Evolutionary conservation across 805 yeast genomes (phyloP).

Genomic region (Kluyveromyces aestuarii): DNA sequence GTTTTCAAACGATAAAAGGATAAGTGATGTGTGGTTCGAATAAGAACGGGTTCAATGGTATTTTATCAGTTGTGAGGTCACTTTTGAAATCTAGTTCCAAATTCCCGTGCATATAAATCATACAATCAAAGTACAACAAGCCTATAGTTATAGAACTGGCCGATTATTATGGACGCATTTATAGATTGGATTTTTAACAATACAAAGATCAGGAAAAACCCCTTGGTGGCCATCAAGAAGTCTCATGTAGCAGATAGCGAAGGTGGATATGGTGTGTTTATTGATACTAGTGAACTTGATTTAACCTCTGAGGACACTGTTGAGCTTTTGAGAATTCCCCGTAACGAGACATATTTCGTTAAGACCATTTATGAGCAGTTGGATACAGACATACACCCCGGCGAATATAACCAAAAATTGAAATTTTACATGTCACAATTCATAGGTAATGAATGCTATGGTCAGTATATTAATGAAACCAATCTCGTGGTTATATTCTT

Average conservation of each 20-base stretch:
- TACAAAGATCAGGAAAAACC: background rate
- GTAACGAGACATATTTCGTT: conserved; percentile 25
- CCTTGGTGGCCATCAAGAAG: conserved; percentile 8
- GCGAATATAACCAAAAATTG: background rate
- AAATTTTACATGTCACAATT: conserved; percentile 3
- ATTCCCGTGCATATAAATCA: too few species aligned
- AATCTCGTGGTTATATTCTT: conserved; percentile 16
- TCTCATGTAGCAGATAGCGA: conserved; percentile 20
- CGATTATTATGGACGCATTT: background rate
- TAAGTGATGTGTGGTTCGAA: too few species aligned
- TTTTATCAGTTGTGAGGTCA: too few species aligned
- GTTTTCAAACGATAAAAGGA: too few species aligned
- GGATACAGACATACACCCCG: background rate
- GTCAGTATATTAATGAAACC: conserved; percentile 10
- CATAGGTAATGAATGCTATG: background rate
- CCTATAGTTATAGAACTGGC: background rate
- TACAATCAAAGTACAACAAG: too few species aligned
- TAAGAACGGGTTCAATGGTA: too few species aligned
- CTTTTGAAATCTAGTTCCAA: too few species aligned
- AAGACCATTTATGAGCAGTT: conserved; percentile 16
- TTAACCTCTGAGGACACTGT: conserved; percentile 9
- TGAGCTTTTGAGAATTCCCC: conserved; percentile 34
- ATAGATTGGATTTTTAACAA: background rate
- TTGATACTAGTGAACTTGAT: conserved; percentile 1
- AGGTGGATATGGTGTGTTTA: conserved; percentile 27